Conservation (phyloP, 768 basidiomycete species). For the Xerocomellus dryophilus region DNA sequence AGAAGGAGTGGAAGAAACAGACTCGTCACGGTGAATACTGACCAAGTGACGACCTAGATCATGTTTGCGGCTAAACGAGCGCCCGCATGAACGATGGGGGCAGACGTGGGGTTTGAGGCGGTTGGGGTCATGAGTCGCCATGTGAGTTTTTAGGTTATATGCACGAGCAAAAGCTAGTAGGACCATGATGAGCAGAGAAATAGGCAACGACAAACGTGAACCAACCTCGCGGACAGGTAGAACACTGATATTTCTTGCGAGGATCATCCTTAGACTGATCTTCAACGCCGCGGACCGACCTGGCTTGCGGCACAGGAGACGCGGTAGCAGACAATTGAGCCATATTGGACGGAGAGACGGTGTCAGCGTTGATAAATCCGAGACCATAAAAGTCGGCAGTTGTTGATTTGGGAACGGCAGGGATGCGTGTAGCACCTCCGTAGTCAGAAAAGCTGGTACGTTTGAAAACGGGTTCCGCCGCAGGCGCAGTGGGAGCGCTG, state of each 20-base stretch:
- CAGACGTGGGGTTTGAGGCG: slow-evolving; percentile 87
- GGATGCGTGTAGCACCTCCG: slow-evolving; percentile 48
- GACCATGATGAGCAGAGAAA: slow-evolving; percentile 1
- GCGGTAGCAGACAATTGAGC: slow-evolving; percentile 46
- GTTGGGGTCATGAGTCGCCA: slow-evolving; percentile 92
- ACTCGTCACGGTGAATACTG: slow-evolving; percentile 77
- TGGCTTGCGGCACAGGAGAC: slow-evolving; percentile 37
- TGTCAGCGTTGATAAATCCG: slow-evolving; percentile 33
- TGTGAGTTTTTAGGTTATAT: slow-evolving; percentile 93
- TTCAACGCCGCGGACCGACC: slow-evolving; percentile 38
- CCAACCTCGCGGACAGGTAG: slow-evolving; percentile 69
- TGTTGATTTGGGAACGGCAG: slow-evolving; percentile 47
- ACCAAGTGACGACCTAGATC: slow-evolving; percentile 88
- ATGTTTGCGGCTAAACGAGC: slow-evolving; percentile 93
- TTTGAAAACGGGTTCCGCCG: slow-evolving; percentile 26
- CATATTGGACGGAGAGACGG: slow-evolving; percentile 57
- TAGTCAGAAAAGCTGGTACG: slow-evolving; percentile 70
- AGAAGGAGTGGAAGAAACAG: slow-evolving; percentile 42
- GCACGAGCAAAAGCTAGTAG: slow-evolving; percentile 81
- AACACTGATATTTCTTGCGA: slow-evolving; percentile 77
- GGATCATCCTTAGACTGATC: slow-evolving; percentile 56
- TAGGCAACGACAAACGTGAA: neutral
- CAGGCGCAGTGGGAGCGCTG: slow-evolving; percentile 42
- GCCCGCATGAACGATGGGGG: slow-evolving; percentile 78
- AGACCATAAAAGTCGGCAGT: slow-evolving; percentile 46